A percentile compares a stretch with the other conserved stretches of the same genome.
Conservation (phyloP, 805 yeast genomes). For the Metschnikowia koreensis region DNA sequence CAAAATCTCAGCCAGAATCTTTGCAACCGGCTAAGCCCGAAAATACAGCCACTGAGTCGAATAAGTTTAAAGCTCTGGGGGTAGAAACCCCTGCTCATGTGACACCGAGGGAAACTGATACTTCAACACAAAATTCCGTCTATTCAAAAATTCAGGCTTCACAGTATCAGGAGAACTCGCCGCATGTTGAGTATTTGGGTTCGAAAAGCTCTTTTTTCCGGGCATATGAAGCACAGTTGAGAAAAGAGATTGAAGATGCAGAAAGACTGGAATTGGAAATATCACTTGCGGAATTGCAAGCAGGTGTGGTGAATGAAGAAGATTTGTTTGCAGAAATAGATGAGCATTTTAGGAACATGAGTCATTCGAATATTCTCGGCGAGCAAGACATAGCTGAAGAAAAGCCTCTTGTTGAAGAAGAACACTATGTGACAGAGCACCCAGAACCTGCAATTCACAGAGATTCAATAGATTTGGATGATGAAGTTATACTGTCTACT, state of each 20-base stretch:
- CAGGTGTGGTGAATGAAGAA: background rate
- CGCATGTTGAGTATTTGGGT: background rate
- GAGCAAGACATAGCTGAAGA: background rate
- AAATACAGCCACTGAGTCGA: background rate
- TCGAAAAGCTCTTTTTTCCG: background rate
- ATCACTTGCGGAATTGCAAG: background rate
- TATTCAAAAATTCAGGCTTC: background rate
- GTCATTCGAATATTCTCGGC: background rate
- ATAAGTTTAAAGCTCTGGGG: no score
- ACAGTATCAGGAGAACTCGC: background rate
- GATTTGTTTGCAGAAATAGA: background rate
- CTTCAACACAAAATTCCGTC: background rate
- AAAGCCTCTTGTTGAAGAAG: no score
- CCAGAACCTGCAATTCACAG: no score
- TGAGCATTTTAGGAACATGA: background rate
- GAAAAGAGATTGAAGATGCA: slow-evolving; percentile 1
- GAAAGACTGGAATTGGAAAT: background rate
- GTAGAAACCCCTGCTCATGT: no score
- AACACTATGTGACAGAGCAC: no score
- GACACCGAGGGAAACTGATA: background rate
- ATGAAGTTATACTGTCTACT: no score
- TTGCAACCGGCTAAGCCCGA: background rate
- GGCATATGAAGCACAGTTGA: background rate
- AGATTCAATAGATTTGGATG: no score
- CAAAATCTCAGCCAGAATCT: background rate